Base-by-base conservation (phyloP, 768 basidiomycete genomes). In the Leccinum pellstonianum region DNA sequence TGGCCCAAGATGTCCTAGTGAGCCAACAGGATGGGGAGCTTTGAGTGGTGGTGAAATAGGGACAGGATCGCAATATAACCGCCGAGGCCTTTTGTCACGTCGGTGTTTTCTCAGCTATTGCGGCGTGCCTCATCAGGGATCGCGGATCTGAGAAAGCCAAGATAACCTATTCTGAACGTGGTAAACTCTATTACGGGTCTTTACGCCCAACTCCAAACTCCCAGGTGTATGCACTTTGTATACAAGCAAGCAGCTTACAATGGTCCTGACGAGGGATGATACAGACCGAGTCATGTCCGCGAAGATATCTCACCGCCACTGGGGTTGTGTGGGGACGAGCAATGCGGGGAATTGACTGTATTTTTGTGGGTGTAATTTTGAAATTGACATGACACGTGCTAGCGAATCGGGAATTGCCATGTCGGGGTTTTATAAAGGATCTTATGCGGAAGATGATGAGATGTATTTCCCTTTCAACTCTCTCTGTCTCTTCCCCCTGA, bases 391-490 rank as follows among this genome's bases (percentile, higher is more conserved):
- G 12, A 48, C 68, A 69, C 66, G 68, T 70, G 68, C 55, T 59
- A 57, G 54, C 50, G 49, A 56, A 53, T 60, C 68, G 68, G 68
- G 54, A 66, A 46, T 62, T 71, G 47, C 68, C 68, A 55, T 55
- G 68, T 69, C 67, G 69, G 68, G 67, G 69, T 58, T 71, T 49
- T 66, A 71, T 66, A 70, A 61, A 58, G 9, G 43, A 41, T 29
- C 51, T n/a, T 14, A 43, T 1, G 11, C 3, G 19, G 53, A 54
- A 10, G 25, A 33, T 2, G 14, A 29, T 9, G 2, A 10, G 25
- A 41, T 48, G 2, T 47, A 47, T 21, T 25, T 38, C 23, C 14
- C 31, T 21, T 29, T 49, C 38, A 25, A 25, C 58, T 33, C 46
- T 49, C 46, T 57, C 60, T 21, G 15, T 21, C 54, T 43, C 41